Base-by-base conservation (phyloP, 192 early-diverging fungal species). In the Bifiguratus adelaidae region DNA sequence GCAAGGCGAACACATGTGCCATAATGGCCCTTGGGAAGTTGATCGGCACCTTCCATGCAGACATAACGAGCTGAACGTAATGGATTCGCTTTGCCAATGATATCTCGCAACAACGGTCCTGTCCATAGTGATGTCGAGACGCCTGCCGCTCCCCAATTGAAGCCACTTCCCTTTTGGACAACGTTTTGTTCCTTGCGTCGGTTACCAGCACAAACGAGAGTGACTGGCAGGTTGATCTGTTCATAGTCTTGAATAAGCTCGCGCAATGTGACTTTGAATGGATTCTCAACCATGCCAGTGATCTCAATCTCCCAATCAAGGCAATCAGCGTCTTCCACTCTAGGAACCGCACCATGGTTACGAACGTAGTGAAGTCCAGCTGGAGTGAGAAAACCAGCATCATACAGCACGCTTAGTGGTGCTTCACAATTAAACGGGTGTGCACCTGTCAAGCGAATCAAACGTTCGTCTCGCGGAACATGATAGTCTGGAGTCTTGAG, bases 1-100 rank as follows among this genome's bases (percentile, higher is more conserved):
- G 73, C 73, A 7, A 84, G 41, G 21, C 74, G 57, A 19, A 92
- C 55, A 18, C 82, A 83, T 46, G 86, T 86, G 16, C 88, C 89
- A 37, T 92, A 92, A 27, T 40, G 40, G 8, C 81, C 82, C 23
- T 83, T 78, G 16, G 80, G 67, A 21, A 83, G 62, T 25, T 64
- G 49, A 34, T 84, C 82, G 12, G 42, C 42, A 5, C 82, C 80
- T 33, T 77, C 65, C 32, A 85, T 74, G 47, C 63, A 67, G 22
- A 85, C 52, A 56, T 55, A 75, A 33, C 45, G 38, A n/a, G 55
- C 51, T 23, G 21, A 42, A n/a, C 30, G 20, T 22, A 47, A 50
- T 35, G 58, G 30, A 19, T 54, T 60, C 20, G 53, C 60, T 15
- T 40, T 36, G 41, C 60, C 41, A 12, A 82, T 40, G n/a, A 83